Conservation (phyloP, 352 stramenopile genomes). For the Globisporangium abappressorium region DNA sequence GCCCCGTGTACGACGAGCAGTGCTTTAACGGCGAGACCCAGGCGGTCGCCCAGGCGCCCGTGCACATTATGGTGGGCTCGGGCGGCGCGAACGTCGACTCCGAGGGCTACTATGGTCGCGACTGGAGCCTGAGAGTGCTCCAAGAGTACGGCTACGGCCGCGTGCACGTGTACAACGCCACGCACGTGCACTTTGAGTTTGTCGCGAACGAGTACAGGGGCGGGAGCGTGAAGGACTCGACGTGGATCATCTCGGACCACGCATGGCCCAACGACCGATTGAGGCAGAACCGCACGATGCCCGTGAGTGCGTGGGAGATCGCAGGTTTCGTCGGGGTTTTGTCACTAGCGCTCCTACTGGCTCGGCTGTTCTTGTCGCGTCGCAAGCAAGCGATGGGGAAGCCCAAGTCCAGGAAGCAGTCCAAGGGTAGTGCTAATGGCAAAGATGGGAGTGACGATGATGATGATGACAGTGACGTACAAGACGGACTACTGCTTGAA, state of each 20-base stretch:
- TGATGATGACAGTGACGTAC: not conserved
- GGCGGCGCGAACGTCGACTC: constrained; percentile 37
- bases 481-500: not conserved
- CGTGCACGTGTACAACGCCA: constrained; percentile 57
- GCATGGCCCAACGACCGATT: constrained; percentile 38
- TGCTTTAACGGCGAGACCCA: constrained; percentile 23
- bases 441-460: not conserved
- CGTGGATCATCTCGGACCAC: constrained; percentile 44
- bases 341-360: constrained; percentile 10
- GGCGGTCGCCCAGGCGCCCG: constrained; percentile 35
- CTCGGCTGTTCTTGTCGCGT: constrained; percentile 2
- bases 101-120: constrained; percentile 28
- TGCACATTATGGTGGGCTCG: constrained; percentile 57
- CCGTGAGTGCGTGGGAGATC: constrained; percentile 8
- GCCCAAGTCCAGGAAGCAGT: not conserved
- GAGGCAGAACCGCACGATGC: constrained; percentile 20
- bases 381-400: not conserved
- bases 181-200: constrained; percentile 54
- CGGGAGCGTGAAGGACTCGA: constrained; percentile 13
- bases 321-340: not conserved
- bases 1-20: constrained; percentile 46
- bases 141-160: constrained; percentile 38
- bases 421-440: not conserved
- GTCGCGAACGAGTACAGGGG: constrained; percentile 28
- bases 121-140: constrained; percentile 14